Evolutionary conservation across 2,329 filamentous ascomycete genomes (phyloP), one percentile per base, ranked within the genome.

Genomic region (Rhynchosporium agropyri): DNA sequence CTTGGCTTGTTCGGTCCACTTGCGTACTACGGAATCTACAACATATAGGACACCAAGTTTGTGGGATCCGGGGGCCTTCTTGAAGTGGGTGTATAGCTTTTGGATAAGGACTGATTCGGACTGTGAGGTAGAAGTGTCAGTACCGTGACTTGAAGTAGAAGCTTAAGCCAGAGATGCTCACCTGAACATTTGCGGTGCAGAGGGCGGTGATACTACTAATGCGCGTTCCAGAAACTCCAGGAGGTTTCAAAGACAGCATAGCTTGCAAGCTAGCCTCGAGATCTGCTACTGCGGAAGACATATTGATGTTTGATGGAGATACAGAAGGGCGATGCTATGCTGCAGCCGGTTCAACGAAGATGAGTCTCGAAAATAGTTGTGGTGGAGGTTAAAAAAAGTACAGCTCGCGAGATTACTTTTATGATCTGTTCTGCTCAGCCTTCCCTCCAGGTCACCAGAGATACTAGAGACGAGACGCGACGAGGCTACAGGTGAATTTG

Each of bases 21-120:
- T 94, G 79, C 95, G 92, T 78, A 93, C 94, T 85, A 99, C 93
- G 83, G 94, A 97, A 84, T 99, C 95, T 93, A 99, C 91, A 80
- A 98, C 93, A 88, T 99, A 99, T 80, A 99, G 89, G 75, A 97
- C 93, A 80, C 95, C 95, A 78, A 99, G 85, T 81, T 99, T 99
- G 85, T 99, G 94, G 76, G 92, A 96, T 76, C 87, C 87, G 65
- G 92, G 91, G 70, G 93, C 89, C 79, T 95, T 96, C 79, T 96
- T 97, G 84, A 98, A 96, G 75, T 97, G 93, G 69, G 93, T 96
- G 80, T 91, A 97, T 74, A 99, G 89, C 77, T 96, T 97, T 77
- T 97, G 92, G 72, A 98, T 91, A 74, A 99, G 87, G 72, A 93
- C 88, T 60, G 92, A 95, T 81, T 98, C 94, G 78, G 90, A 94